Conservation (phyloP, 306 rosid species). For the Cyclanthera cordifolia region DNA sequence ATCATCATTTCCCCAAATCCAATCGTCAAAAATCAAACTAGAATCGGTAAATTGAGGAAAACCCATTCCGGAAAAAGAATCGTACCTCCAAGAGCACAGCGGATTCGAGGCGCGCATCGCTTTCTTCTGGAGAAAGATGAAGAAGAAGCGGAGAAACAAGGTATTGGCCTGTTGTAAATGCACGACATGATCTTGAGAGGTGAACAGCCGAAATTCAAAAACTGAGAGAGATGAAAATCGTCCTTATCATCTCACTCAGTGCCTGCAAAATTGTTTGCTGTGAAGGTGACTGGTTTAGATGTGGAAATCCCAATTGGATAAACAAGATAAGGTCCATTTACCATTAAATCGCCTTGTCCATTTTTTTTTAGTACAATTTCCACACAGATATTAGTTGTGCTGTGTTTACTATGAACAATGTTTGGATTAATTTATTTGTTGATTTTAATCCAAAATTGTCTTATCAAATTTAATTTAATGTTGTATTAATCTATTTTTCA, state of each 20-base stretch:
- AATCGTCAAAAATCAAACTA: neutral
- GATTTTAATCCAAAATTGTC: too few species aligned
- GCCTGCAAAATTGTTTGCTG: neutral
- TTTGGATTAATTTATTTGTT: too few species aligned
- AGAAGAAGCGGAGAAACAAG: conserved; percentile 31
- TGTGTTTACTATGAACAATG: too few species aligned
- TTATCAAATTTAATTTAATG: too few species aligned
- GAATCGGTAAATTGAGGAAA: neutral
- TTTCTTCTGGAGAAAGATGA: conserved; percentile 21
- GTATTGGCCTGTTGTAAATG: conserved; percentile 26
- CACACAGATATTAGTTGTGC: too few species aligned
- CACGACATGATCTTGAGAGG: conserved; percentile 39
- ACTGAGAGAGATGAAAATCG: neutral
- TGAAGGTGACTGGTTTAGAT: neutral
- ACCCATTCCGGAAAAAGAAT: neutral
- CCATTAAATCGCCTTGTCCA: too few species aligned
- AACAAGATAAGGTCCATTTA: conserved; percentile 10
- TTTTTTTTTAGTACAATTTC: too few species aligned
- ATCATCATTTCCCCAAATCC: neutral
- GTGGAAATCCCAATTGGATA: conserved; percentile 9
- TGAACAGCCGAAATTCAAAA: neutral
- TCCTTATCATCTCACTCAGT: neutral
- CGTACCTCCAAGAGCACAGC: conserved; percentile 57
- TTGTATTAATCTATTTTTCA: too few species aligned
- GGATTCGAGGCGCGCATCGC: conserved; percentile 26